Conservation (phyloP, 345 rosid species). For the Camelina hispida region DNA sequence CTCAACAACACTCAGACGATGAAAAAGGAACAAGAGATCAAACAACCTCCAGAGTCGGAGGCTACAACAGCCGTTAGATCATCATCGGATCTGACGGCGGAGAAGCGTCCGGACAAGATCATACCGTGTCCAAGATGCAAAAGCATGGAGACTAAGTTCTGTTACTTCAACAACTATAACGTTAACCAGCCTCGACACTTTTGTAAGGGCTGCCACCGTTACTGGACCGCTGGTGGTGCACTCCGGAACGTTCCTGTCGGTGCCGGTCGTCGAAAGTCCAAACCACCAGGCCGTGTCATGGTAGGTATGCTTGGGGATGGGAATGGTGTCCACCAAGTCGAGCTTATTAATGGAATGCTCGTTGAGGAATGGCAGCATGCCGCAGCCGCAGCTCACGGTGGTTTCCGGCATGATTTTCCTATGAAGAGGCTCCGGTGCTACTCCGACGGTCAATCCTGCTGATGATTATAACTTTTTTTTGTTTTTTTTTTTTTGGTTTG, state of each 20-base stretch:
- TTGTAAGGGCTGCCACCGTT: constrained; percentile 91
- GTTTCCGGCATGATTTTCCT: constrained; percentile 57
- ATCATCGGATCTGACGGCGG: constrained; percentile 18
- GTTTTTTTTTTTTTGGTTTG: not conserved
- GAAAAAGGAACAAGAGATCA: constrained; percentile 48
- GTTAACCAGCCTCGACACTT: constrained; percentile 96
- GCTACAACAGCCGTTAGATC: constrained; percentile 18
- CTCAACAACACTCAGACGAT: constrained; percentile 48
- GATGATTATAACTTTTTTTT: not conserved
- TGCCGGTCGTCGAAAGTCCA: constrained; percentile 83
- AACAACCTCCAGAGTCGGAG: not conserved
- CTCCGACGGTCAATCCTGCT: constrained; percentile 55
- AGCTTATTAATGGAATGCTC: constrained; percentile 51
- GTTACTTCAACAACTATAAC: constrained; percentile 94
- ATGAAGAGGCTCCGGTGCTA: constrained; percentile 55
- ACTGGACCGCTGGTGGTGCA: constrained; percentile 98
- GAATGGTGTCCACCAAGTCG: constrained; percentile 53
- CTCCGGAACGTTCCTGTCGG: constrained; percentile 89
- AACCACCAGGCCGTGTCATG: constrained; percentile 53
- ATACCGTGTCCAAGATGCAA: constrained; percentile 29
- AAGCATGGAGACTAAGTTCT: constrained; percentile 27
- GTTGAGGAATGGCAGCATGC: constrained; percentile 64
- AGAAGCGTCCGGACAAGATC: constrained; percentile 31
- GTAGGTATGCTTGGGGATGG: constrained; percentile 34
- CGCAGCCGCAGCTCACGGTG: constrained; percentile 44